phyloP scores from a whole-genome alignment of 495 filamentous ascomycete species.

The Aspergillus sclerotioniger region DNA sequence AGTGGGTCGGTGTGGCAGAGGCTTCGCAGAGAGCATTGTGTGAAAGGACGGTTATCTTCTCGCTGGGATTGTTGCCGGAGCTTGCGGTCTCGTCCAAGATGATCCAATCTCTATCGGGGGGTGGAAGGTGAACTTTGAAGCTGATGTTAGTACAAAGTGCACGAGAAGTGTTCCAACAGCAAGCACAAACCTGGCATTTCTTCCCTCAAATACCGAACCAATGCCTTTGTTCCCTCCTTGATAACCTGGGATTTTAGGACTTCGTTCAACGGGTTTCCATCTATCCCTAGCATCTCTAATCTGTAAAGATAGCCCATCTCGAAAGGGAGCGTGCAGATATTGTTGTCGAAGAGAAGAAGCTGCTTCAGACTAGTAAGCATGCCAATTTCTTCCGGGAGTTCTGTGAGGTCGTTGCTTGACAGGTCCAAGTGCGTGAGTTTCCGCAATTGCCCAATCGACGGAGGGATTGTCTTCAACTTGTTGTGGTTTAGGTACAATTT shows the following conservation, averaged over 20 bases:
- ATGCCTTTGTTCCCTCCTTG: conserved; percentile 78
- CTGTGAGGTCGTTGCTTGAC: conserved; percentile 79
- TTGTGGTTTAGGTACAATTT: conserved; percentile 92
- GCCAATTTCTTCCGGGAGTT: conserved; percentile 87
- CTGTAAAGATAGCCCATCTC: conserved; percentile 86
- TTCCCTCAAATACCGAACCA: conserved; percentile 80
- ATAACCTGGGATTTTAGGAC: conserved; percentile 71
- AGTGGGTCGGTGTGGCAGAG: conserved; percentile 75
- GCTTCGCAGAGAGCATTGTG: conserved; percentile 96
- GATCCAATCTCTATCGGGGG: conserved; percentile 69
- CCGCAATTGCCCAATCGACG: conserved; percentile 75
- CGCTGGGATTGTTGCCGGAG: conserved; percentile 31
- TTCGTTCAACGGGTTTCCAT: conserved; percentile 81
- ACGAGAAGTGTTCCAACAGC: conserved; percentile 1
- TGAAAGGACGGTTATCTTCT: conserved; percentile 75
- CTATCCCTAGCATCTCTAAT: conserved; percentile 84
- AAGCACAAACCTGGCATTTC: conserved; percentile 69
- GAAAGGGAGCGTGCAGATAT: conserved; percentile 73
- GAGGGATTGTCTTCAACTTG: conserved; percentile 72
- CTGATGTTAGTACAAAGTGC: conserved; percentile 15
- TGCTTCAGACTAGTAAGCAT: conserved; percentile 87
- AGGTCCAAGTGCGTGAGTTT: conserved; percentile 77
- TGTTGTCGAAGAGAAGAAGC: conserved; percentile 84
- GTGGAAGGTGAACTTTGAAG: conserved; percentile 55
- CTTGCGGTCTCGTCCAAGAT: conserved; percentile 58